phyloP scores from a whole-genome alignment of 345 rosid genomes.

The Gynandropsis gynandra region DNA sequence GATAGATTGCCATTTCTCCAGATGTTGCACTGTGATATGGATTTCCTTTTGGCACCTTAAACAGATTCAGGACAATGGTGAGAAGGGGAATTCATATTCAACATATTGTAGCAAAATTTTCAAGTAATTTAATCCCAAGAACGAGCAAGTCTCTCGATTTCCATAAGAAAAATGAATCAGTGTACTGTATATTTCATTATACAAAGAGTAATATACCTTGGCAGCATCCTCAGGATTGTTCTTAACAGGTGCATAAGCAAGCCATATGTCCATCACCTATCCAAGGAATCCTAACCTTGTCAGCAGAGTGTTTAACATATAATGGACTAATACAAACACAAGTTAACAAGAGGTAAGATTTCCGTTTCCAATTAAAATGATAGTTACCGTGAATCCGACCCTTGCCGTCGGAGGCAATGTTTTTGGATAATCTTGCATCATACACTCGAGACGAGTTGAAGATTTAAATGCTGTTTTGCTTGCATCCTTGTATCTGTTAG shows the following conservation, averaged over 20 bases:
- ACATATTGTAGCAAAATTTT: not conserved
- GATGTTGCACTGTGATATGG: constrained; percentile 96
- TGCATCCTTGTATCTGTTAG: constrained; percentile 78
- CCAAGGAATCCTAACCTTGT: constrained; percentile 12
- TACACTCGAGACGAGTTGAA: constrained; percentile 89
- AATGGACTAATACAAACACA: not conserved
- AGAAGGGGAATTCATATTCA: constrained; percentile 3
- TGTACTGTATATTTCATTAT: not conserved
- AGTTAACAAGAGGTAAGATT: not conserved
- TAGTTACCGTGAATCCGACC: constrained; percentile 86
- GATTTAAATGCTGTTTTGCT: constrained; percentile 83
- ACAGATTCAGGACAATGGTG: not conserved
- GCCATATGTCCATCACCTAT: constrained; percentile 82
- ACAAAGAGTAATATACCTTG: constrained; percentile 38
- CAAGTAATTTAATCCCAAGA: constrained; percentile 16
- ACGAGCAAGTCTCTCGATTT: not conserved
- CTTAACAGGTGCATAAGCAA: constrained; percentile 93
- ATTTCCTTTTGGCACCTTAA: constrained; percentile 83
- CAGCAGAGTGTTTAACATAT: too few relatives aligned
- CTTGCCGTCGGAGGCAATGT: constrained; percentile 79
- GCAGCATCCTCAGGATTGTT: constrained; percentile 94
- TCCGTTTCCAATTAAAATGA: not conserved
- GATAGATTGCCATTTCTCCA: constrained; percentile 86
- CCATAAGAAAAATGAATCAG: not conserved
- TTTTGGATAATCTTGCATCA: constrained; percentile 99